phyloP scores from a whole-genome alignment of 2,329 filamentous ascomycete genomes.

The Ciborinia camelliae region DNA sequence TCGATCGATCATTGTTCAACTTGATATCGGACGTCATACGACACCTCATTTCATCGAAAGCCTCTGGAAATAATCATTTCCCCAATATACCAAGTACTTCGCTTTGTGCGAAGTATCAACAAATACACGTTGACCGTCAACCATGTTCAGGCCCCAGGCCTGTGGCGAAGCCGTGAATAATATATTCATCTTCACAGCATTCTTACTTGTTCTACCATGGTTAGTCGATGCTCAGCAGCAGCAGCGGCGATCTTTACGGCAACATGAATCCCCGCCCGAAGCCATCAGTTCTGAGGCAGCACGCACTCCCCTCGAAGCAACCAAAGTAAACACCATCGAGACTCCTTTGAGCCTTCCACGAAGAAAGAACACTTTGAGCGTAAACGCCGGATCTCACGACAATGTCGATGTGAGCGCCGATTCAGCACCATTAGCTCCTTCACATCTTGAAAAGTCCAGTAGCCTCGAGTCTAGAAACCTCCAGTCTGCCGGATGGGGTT shows the following conservation, averaged over 20 bases:
- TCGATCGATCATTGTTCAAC: too few species aligned
- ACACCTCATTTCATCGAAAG: not conserved
- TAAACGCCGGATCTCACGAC: conserved; percentile 33
- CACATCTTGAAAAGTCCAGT: conserved; percentile 93
- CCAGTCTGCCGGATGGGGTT: conserved; percentile 62
- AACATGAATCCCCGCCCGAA: conserved; percentile 36
- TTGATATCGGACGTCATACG: conserved; percentile 4
- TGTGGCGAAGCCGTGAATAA: conserved; percentile 51
- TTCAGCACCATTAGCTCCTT: conserved; percentile 90
- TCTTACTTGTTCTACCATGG: conserved; percentile 56
- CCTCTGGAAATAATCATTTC: conserved; percentile 23
- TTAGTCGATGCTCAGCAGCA: conserved; percentile 64
- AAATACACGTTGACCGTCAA: conserved; percentile 38
- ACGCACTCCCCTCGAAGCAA: conserved; percentile 31
- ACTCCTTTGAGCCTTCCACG: conserved; percentile 31
- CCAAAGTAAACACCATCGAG: conserved; percentile 36
- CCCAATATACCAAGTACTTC: conserved; percentile 25
- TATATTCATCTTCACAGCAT: conserved; percentile 51
- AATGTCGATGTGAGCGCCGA: conserved; percentile 86
- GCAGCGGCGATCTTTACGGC: conserved; percentile 42
- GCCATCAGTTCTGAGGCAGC: conserved; percentile 29
- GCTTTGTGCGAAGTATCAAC: conserved; percentile 28
- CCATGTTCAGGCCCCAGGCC: conserved; percentile 48
- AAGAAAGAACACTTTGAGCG: conserved; percentile 36
- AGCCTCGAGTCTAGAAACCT: conserved; percentile 61